Conservation (phyloP, 208 protist species). For the Angomonas deanei region DNA sequence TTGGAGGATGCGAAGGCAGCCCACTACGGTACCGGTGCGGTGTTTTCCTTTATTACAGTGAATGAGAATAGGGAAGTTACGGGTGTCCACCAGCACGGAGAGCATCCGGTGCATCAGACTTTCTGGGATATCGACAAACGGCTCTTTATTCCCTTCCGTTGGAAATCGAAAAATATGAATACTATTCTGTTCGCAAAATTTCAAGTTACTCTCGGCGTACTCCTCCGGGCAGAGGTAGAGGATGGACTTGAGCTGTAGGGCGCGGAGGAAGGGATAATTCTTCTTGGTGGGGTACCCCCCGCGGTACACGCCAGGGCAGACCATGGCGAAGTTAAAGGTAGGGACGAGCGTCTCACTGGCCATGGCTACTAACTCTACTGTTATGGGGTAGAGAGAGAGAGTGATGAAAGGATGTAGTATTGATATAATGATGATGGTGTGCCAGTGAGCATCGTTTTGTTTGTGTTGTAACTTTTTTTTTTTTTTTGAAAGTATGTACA, state of each 20-base stretch:
- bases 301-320: conserved; percentile 94
- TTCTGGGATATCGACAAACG: conserved; percentile 96
- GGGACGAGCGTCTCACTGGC: conserved; percentile 62
- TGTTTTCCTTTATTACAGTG: conserved; percentile 98
- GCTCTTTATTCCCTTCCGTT: conserved; percentile 96
- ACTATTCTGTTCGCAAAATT: conserved; percentile 88
- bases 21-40: conserved; percentile 94
- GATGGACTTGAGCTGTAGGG: conserved; percentile 91
- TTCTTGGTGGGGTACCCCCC: conserved; percentile 95
- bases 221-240: conserved; percentile 93
- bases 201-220: conserved; percentile 90
- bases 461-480: conserved; percentile 5
- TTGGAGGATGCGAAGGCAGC: conserved; percentile 89
- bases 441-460: background rate
- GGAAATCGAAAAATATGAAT: conserved; percentile 89
- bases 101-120: conserved; percentile 87
- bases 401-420: conserved; percentile 1
- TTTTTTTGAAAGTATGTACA: conserved; percentile 7
- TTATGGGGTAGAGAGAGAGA: conserved; percentile 8
- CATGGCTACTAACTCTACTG: conserved; percentile 17
- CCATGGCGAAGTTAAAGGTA: conserved; percentile 95
- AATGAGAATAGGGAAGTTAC: conserved; percentile 95
- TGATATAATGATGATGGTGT: background rate
- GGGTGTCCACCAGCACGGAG: conserved; percentile 72
- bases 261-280: conserved; percentile 95